Evolutionary conservation across 176 grass and related monocot species (phyloP), one percentile per base, ranked within the genome.

Genomic region (Oryza glumipatula): DNA sequence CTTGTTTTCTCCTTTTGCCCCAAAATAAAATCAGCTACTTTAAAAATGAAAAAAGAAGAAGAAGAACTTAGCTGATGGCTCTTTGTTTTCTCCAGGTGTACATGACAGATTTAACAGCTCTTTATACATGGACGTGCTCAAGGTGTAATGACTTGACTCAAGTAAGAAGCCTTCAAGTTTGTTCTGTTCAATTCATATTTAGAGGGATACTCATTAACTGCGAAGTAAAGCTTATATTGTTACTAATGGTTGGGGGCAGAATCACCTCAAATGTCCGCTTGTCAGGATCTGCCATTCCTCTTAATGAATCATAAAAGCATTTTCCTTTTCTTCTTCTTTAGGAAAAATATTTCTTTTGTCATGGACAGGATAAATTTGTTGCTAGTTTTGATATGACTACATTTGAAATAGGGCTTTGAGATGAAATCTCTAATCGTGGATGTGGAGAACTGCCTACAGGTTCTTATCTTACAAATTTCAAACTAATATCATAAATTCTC

Each of bases 381-480:
- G 65, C 38, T 64, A 84, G 32, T 67, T 84, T 87, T 65, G 3
- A 84, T 74, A 32, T 74, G 47, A 67, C 71, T 70, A 71, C 68
- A 33, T 38, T 35, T 88, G 30, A 79, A 82, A 85, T 76, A 98
- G 95, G 95, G 89, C 26, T 98, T 98, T 74, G 95, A 98, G 93
- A 86, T 95, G 89, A 83, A 85, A 77, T 92, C 85, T 79, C 85
- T 98, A 28, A 92, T 98, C 85, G 95, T 98, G 48, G 95, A 98
- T 73, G 83, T 98, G 79, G 71, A 86, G 70, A 91, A 90, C 85
- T 98, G 95, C 83, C 88, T 98, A 86, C 95, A 98, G 95, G 95
- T 98, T 52, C 84, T 33, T 76, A 24, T 86, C 56, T 46, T 69
- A 81, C 24, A 65, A 41, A 78, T 68, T 85, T 86, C 19, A 0